phyloP scores from a whole-genome alignment of 1,284 basidiomycete species.

The Ganoderma lingzhi region DNA sequence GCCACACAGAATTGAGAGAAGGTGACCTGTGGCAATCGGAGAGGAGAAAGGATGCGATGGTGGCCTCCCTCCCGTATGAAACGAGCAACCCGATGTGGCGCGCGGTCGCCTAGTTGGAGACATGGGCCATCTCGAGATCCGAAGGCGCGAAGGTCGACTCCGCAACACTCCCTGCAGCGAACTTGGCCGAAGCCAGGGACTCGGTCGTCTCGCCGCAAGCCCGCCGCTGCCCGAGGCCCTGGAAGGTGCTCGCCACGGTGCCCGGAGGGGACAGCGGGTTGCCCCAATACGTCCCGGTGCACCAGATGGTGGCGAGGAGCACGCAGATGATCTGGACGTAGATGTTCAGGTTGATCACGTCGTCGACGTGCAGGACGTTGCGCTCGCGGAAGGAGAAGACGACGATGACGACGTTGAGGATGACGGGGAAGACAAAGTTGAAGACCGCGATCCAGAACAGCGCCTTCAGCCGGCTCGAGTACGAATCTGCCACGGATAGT shows the following conservation, averaged over 20 bases:
- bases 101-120: no score
- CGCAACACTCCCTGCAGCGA: neutral
- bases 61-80: no score
- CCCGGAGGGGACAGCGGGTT: no score
- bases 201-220: neutral
- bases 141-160: neutral
- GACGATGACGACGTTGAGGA: slow-evolving; percentile 38
- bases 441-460: slow-evolving; percentile 42
- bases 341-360: slow-evolving; percentile 25
- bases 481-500: neutral
- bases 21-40: no score
- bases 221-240: neutral
- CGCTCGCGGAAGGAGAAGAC: slow-evolving; percentile 21
- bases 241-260: neutral
- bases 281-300: no score
- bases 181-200: neutral
- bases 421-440: slow-evolving; percentile 43
- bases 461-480: slow-evolving; percentile 14
- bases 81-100: no score
- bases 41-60: no score
- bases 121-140: no score
- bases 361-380: slow-evolving; percentile 22
- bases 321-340: slow-evolving; percentile 34
- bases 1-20: no score
- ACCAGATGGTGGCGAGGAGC: slow-evolving; percentile 22